phyloP scores from a whole-genome alignment of 805 yeast genomes.

The Sugiyamaella marilandica region DNA sequence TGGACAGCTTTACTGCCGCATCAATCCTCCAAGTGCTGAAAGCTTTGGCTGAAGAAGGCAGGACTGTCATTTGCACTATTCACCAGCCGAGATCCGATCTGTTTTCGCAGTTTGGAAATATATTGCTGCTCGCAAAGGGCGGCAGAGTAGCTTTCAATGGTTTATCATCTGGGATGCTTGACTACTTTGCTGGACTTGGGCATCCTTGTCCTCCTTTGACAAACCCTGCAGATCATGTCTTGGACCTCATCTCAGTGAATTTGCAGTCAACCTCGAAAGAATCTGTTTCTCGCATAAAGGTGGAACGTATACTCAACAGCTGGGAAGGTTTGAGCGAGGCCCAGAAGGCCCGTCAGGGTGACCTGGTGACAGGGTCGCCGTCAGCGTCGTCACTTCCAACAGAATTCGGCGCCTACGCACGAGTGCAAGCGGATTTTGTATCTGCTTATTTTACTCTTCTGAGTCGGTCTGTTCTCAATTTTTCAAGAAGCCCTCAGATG shows the following conservation, averaged over 20 bases:
- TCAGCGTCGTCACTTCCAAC: slow-evolving; percentile 16
- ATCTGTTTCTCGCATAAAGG: slow-evolving; percentile 37
- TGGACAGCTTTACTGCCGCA: slow-evolving; percentile 74
- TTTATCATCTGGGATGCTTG: slow-evolving; percentile 39
- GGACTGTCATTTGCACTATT: slow-evolving; percentile 69
- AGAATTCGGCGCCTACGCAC: slow-evolving; percentile 30
- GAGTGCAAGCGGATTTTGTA: slow-evolving; percentile 32
- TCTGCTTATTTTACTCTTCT: slow-evolving; percentile 35
- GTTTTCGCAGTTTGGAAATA: slow-evolving; percentile 60
- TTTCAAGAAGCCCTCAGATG: slow-evolving; percentile 52
- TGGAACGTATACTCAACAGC: slow-evolving; percentile 33
- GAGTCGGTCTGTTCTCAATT: slow-evolving; percentile 40
- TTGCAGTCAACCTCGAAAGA: slow-evolving; percentile 44
- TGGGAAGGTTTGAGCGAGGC: slow-evolving; percentile 33
- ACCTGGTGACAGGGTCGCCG: neutral
- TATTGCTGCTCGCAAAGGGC: slow-evolving; percentile 69
- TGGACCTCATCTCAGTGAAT: slow-evolving; percentile 64
- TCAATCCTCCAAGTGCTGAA: slow-evolving; percentile 59
- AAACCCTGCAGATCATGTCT: slow-evolving; percentile 68
- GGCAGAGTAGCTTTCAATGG: slow-evolving; percentile 71
- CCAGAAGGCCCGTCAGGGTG: neutral
- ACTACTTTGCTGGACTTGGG: slow-evolving; percentile 47
- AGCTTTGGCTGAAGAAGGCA: slow-evolving; percentile 50
- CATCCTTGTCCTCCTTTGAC: slow-evolving; percentile 54
- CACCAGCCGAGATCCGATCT: slow-evolving; percentile 78